Conservation (phyloP, 2,329 filamentous ascomycete genomes). For the Cadophora gregata region DNA sequence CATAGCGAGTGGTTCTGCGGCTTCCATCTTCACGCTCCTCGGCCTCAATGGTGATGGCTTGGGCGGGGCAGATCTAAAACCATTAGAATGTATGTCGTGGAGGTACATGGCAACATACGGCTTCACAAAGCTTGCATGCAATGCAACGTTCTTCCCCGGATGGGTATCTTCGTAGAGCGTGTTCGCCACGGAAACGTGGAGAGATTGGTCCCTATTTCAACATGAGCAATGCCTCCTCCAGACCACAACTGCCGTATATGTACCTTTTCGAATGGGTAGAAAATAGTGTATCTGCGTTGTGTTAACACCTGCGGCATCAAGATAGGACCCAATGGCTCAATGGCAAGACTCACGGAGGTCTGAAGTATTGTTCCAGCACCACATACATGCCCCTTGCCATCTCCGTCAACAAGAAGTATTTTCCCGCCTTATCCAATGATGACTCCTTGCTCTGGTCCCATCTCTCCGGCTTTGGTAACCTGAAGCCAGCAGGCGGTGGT, state of each 20-base stretch:
- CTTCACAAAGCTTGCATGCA: conserved; percentile 99
- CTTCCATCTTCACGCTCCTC: conserved; percentile 97
- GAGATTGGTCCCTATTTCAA: conserved; percentile 82
- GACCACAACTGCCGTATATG: conserved; percentile 26
- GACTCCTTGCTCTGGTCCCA: conserved; percentile 84
- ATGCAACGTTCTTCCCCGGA: conserved; percentile 99
- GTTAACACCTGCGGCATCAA: conserved; percentile 39
- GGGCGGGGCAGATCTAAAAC: conserved; percentile 83
- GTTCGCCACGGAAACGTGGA: conserved; percentile 96
- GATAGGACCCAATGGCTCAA: conserved; percentile 38
- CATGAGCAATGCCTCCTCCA: conserved; percentile 33
- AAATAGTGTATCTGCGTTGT: conserved; percentile 84
- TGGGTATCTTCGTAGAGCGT: conserved; percentile 94
- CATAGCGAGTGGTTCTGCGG: conserved; percentile 93
- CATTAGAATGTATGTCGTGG: conserved; percentile 27
- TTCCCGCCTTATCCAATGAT: conserved; percentile 81
- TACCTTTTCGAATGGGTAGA: conserved; percentile 97
- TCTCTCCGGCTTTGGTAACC: conserved; percentile 71
- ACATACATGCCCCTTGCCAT: conserved; percentile 99
- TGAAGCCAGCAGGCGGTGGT: conserved; percentile 80
- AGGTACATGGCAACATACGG: conserved; percentile 54
- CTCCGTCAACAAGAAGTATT: conserved; percentile 95
- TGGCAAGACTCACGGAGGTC: conserved; percentile 80
- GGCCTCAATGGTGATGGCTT: conserved; percentile 98
- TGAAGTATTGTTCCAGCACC: conserved; percentile 96